Evolutionary conservation across 495 filamentous ascomycete species (phyloP).

Genomic region (Podospora pseudocomata): DNA sequence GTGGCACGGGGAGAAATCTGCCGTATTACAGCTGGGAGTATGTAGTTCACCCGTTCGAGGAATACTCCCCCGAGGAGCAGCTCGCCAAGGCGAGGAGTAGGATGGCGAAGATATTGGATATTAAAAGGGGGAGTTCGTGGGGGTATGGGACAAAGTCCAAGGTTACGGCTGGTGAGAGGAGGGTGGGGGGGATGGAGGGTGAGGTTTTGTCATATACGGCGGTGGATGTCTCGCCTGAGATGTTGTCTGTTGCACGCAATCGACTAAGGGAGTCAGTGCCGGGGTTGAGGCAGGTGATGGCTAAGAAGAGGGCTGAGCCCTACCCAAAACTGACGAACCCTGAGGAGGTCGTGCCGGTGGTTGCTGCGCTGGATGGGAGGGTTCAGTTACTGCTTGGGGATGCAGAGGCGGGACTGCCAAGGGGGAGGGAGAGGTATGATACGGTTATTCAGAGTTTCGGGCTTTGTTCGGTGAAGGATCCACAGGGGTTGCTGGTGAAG

Average conservation of each 20-base stretch:
- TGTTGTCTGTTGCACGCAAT: conserved; percentile 42
- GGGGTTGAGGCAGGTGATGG: conserved; percentile 30
- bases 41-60: conserved; percentile 19
- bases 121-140: neutral
- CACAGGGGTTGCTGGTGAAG: conserved; percentile 61
- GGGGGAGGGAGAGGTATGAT: conserved; percentile 57
- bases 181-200: conserved; percentile 12
- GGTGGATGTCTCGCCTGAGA: conserved; percentile 42
- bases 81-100: neutral
- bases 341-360: conserved; percentile 20
- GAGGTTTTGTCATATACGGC: conserved; percentile 43
- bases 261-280: conserved; percentile 35
- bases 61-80: conserved; percentile 11
- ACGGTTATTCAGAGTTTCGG: conserved; percentile 92
- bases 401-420: conserved; percentile 33
- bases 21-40: conserved; percentile 62
- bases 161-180: neutral
- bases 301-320: conserved; percentile 21
- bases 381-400: conserved; percentile 42
- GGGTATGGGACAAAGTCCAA: neutral
- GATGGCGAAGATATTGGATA: conserved; percentile 12
- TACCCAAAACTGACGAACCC: conserved; percentile 16
- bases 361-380: conserved; percentile 34
- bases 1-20: conserved; percentile 87
- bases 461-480: conserved; percentile 78